phyloP scores from a whole-genome alignment of 345 rosid species.

The Eucalyptus lansdowneana region DNA sequence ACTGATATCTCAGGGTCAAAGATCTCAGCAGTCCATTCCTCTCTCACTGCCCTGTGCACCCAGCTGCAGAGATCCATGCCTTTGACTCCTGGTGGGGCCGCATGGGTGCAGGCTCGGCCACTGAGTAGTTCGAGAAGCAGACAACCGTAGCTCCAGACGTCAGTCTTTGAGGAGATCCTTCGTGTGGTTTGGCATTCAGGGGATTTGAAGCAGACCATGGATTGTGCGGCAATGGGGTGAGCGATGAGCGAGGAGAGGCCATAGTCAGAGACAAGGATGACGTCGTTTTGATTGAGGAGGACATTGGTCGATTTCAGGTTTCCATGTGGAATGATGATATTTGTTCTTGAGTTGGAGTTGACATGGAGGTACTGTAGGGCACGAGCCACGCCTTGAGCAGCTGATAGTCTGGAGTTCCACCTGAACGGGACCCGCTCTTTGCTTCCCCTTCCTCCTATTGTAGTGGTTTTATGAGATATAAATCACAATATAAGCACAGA shows the following conservation, averaged over 20 bases:
- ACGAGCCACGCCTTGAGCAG: conserved; percentile 27
- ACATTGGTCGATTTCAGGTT: conserved; percentile 51
- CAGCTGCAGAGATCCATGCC: conserved; percentile 24
- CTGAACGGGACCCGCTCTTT: conserved; percentile 22
- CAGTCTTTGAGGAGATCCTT: conserved; percentile 25
- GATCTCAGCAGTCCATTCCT: conserved; percentile 59
- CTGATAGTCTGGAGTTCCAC: conserved; percentile 35
- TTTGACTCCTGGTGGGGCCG: conserved; percentile 30
- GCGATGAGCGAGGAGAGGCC: conserved; percentile 29
- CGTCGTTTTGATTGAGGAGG: conserved; percentile 24
- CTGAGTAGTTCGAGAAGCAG: conserved; percentile 39
- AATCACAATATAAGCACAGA: background rate
- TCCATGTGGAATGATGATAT: conserved; percentile 24
- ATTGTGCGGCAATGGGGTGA: conserved; percentile 20
- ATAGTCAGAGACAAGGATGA: conserved; percentile 31
- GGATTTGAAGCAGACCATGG: conserved; percentile 26
- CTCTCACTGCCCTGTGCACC: conserved; percentile 50
- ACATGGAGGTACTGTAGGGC: conserved; percentile 43
- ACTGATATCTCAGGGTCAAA: background rate
- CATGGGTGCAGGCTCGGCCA: conserved; percentile 10
- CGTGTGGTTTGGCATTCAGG: conserved; percentile 27
- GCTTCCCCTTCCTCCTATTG: conserved; percentile 22
- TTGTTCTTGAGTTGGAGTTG: background rate
- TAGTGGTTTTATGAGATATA: background rate
- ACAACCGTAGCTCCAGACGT: conserved; percentile 45